Evolutionary conservation across 352 stramenopile species (phyloP).

Genomic region (Discostella stelligera): DNA sequence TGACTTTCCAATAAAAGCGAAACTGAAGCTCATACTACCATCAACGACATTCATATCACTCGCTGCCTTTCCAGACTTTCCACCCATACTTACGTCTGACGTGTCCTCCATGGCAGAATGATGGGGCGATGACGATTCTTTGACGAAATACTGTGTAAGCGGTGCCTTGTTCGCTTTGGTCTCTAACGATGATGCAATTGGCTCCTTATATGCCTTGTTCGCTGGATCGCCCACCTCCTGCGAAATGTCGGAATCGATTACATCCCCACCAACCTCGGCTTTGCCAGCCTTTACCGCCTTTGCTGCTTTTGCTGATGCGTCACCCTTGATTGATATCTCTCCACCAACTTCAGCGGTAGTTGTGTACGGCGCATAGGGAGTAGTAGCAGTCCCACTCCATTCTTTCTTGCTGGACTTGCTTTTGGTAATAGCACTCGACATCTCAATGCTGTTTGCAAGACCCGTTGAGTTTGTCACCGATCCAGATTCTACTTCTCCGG

Average conservation of each 20-base stretch:
- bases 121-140: not conserved
- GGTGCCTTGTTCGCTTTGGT: constrained; percentile 20
- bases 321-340: not conserved
- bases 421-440: not conserved
- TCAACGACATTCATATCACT: not conserved
- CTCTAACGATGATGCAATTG: constrained; percentile 1
- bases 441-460: not conserved
- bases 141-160: constrained; percentile 22
- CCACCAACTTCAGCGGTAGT: not conserved
- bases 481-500: too few species aligned
- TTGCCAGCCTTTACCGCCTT: constrained; percentile 3
- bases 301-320: not conserved
- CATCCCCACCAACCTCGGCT: not conserved
- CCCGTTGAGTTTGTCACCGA: too few species aligned
- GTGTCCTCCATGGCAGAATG: not conserved
- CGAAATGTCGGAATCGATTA: not conserved
- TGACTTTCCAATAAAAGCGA: not conserved
- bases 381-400: not conserved
- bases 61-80: constrained; percentile 12
- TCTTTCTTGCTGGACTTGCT: not conserved
- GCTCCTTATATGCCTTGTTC: not conserved
- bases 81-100: not conserved
- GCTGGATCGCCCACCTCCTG: not conserved
- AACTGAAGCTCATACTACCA: not conserved
- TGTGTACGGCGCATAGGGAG: not conserved